Conservation (phyloP, 176 grass and related monocot genomes). For the Miscanthus lutarioriparius region DNA sequence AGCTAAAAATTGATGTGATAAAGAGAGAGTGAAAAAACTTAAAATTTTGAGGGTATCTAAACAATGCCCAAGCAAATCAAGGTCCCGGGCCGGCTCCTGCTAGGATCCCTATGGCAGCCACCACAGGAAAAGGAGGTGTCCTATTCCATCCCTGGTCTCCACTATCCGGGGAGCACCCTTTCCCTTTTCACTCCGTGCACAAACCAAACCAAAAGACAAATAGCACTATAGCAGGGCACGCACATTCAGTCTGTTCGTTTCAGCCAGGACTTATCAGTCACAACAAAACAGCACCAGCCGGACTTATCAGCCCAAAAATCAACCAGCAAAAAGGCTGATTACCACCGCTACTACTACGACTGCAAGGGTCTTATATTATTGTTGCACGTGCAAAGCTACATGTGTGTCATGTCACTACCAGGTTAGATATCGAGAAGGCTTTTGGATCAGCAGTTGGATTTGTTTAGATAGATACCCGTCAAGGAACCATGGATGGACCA, state of each 20-base stretch:
- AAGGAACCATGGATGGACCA: background rate
- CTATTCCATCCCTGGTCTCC: background rate
- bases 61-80: no score
- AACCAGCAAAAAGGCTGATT: no score
- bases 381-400: background rate
- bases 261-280: no score
- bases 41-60: no score
- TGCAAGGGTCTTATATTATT: background rate
- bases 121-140: no score
- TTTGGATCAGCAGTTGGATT: slow-evolving; percentile 2
- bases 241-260: no score
- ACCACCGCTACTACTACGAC: background rate
- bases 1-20: no score
- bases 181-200: background rate
- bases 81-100: background rate
- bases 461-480: slow-evolving; percentile 5
- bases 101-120: background rate
- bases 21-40: no score
- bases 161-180: background rate
- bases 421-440: background rate
- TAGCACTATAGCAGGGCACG: no score
- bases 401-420: background rate
- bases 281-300: no score
- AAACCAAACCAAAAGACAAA: background rate
- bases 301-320: no score